Evolutionary conservation across 352 stramenopile genomes (phyloP).

Genomic region (Globisporangium rhizosaccharum): DNA sequence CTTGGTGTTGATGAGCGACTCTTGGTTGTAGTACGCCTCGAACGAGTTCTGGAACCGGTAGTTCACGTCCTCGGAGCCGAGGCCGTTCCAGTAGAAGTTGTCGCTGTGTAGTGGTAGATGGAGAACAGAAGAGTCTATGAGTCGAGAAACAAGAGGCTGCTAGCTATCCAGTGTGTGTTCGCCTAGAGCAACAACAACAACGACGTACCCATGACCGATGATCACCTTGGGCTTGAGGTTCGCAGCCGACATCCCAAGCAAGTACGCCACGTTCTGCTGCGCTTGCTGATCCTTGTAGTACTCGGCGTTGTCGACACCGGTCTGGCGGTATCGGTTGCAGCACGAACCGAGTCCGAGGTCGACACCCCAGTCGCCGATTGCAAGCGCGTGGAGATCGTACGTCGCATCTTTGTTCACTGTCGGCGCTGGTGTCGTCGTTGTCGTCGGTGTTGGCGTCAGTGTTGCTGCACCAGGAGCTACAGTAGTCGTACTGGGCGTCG

Average conservation of each 20-base stretch:
- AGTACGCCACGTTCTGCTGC: constrained; percentile 53
- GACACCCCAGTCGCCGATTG: constrained; percentile 67
- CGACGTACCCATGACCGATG: constrained; percentile 45
- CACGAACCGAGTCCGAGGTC: constrained; percentile 60
- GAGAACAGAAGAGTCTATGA: neutral
- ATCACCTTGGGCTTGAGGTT: constrained; percentile 58
- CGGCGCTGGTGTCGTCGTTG: constrained; percentile 11
- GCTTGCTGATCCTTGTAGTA: constrained; percentile 77
- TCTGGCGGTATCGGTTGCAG: constrained; percentile 68
- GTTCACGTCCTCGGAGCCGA: constrained; percentile 54
- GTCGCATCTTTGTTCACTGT: constrained; percentile 30
- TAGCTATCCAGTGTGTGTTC: neutral
- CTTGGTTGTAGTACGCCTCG: constrained; percentile 55
- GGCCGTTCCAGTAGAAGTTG: constrained; percentile 71
- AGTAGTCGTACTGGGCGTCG: neutral
- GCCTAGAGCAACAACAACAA: neutral
- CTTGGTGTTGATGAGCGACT: constrained; percentile 40
- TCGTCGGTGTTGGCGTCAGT: constrained; percentile 1
- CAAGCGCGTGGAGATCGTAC: constrained; percentile 54
- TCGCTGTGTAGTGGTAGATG: constrained; percentile 18
- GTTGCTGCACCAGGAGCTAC: constrained; percentile 4
- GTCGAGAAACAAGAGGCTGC: neutral
- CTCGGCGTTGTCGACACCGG: constrained; percentile 37
- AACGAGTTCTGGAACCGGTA: constrained; percentile 68
- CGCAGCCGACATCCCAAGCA: constrained; percentile 55